These are phyloP conservation scores for Ogataea methanolica DNA, from an alignment of 805 yeast genomes.

Conservation along the genomic window DNA sequence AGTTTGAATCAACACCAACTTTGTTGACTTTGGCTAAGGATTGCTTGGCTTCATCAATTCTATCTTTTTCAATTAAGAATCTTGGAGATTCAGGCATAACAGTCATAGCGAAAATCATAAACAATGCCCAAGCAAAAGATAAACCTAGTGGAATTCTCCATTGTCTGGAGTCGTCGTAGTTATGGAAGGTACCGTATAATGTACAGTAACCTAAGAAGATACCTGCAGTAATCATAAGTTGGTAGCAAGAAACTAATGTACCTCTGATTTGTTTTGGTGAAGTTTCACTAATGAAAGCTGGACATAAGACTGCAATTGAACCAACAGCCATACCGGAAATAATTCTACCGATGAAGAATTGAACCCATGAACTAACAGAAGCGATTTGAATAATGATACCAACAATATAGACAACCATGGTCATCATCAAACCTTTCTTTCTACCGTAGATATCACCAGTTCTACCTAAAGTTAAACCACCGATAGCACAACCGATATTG, in stretches of 20 bases:
- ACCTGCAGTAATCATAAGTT: constrained; percentile 66
- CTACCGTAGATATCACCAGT: constrained; percentile 59
- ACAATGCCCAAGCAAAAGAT: constrained; percentile 48
- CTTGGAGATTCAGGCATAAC: constrained; percentile 71
- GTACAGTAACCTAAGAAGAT: constrained; percentile 68
- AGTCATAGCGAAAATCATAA: constrained; percentile 46
- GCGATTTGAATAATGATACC: constrained; percentile 62
- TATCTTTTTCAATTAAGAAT: constrained; percentile 48
- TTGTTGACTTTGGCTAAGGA: constrained; percentile 59
- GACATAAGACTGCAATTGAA: constrained; percentile 46
- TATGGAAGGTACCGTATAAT: constrained; percentile 56
- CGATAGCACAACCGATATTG: constrained; percentile 70
- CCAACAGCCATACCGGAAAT: constrained; percentile 56
- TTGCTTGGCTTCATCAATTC: constrained; percentile 47
- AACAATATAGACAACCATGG: constrained; percentile 52
- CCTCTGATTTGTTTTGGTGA: constrained; percentile 71
- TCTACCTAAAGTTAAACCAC: constrained; percentile 57
- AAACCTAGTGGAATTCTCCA: constrained; percentile 64
- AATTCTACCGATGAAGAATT: constrained; percentile 59
- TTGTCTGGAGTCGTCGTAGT: constrained; percentile 45
- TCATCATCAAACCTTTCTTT: constrained; percentile 48
- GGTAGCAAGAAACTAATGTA: constrained; percentile 64
- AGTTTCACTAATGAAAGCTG: constrained; percentile 61
- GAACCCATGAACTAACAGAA: constrained; percentile 53
- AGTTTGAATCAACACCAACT: constrained; percentile 46